Percentiles rank a stretch among this genome's conserved stretches.
phyloP scores from a whole-genome alignment of 2,329 filamentous ascomycete genomes.

The Blastomyces emzantsi region DNA sequence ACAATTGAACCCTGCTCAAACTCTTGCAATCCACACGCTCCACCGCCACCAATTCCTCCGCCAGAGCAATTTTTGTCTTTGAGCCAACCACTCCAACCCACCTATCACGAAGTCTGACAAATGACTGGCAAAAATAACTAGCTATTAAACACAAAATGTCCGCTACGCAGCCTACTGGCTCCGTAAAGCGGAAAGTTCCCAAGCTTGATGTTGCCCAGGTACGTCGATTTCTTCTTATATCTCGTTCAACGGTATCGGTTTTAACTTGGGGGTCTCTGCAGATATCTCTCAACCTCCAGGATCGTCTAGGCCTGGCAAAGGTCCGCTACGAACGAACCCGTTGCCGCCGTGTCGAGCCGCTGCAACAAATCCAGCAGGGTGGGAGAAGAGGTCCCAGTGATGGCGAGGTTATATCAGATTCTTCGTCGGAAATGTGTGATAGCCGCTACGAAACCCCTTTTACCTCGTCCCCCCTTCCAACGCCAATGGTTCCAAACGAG shows the following conservation, averaged over 20 bases:
- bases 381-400: slow-evolving; percentile 57
- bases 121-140: background rate
- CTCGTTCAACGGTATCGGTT: background rate
- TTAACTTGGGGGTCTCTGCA: slow-evolving; percentile 31
- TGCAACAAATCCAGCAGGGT: slow-evolving; percentile 70
- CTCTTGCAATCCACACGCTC: background rate
- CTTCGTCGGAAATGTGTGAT: slow-evolving; percentile 75
- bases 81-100: slow-evolving; percentile 10
- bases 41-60: background rate
- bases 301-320: slow-evolving; percentile 87
- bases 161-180: slow-evolving; percentile 23
- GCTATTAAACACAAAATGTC: slow-evolving; percentile 22
- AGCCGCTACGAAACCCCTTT: slow-evolving; percentile 41
- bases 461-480: slow-evolving; percentile 78
- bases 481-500: slow-evolving; percentile 75
- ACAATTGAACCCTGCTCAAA: slow-evolving; percentile 10
- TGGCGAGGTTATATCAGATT: slow-evolving; percentile 71
- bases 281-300: slow-evolving; percentile 90
- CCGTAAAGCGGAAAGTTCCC: slow-evolving; percentile 32
- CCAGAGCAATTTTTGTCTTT: background rate
- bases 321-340: slow-evolving; percentile 96
- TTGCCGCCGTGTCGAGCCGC: slow-evolving; percentile 68
- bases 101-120: background rate
- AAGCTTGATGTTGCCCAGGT: slow-evolving; percentile 37
- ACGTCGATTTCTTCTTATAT: slow-evolving; percentile 14